A percentile compares a stretch with the other conserved stretches of the same genome.
Conservation (phyloP, 352 stramenopile species). For the Pythium volutum region DNA sequence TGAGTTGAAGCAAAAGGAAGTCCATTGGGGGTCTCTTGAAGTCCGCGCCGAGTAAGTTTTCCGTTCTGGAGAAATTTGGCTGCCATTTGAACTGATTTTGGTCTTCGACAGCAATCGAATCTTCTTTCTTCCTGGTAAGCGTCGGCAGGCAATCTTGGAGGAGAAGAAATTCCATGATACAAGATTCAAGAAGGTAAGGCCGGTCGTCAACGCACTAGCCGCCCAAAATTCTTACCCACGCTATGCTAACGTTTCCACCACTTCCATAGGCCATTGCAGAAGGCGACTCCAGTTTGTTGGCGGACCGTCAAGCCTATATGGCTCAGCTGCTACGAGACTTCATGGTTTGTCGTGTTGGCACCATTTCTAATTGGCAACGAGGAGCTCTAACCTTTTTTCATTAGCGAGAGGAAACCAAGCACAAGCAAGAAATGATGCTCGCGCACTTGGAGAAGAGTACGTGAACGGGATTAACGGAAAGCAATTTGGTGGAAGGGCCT, state of each 20-base stretch:
- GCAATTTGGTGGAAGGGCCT: background rate
- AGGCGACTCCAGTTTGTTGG: conserved; percentile 50
- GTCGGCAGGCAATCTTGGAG: conserved; percentile 56
- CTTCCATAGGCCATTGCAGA: conserved; percentile 16
- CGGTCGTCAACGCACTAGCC: too few species aligned
- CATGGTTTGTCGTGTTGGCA: conserved; percentile 32
- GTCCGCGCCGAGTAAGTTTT: conserved; percentile 47
- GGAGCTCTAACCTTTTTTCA: background rate
- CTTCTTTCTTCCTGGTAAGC: conserved; percentile 61
- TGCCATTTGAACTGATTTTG: background rate
- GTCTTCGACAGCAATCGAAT: conserved; percentile 32
- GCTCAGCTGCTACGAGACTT: conserved; percentile 57
- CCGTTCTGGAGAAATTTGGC: background rate
- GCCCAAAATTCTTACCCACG: too few species aligned
- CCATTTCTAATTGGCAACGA: background rate
- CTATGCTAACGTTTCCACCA: too few species aligned
- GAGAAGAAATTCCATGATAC: conserved; percentile 73
- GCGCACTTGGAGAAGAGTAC: conserved; percentile 65
- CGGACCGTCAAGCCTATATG: conserved; percentile 42
- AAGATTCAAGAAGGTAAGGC: conserved; percentile 43
- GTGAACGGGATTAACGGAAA: background rate
- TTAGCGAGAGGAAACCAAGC: conserved; percentile 63
- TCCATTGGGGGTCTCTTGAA: conserved; percentile 55
- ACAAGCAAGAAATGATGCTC: conserved; percentile 79
- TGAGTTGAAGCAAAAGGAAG: conserved; percentile 47